These are phyloP conservation scores for Collybia mongolica DNA, from an alignment of 768 basidiomycete genomes.

Conservation along the genomic window DNA sequence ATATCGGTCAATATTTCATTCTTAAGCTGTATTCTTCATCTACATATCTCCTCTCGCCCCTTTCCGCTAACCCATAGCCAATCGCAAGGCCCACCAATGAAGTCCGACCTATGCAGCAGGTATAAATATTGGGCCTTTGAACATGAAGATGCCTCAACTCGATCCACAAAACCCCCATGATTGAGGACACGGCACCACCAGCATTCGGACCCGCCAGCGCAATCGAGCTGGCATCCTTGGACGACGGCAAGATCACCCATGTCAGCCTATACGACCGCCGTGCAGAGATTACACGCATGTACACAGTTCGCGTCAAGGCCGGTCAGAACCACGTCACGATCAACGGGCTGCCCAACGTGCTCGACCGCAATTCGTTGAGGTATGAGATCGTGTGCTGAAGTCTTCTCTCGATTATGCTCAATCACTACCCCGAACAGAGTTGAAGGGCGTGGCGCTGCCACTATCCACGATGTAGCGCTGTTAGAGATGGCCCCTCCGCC, in stretches of 20 bases:
- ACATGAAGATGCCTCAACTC: background rate
- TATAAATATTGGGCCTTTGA: too few relatives aligned
- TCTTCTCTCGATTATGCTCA: background rate
- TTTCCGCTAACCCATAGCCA: too few relatives aligned
- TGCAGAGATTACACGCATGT: slow-evolving; percentile 34
- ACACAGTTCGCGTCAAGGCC: slow-evolving; percentile 25
- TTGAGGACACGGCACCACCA: background rate
- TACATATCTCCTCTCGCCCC: too few relatives aligned
- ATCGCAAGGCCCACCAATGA: too few relatives aligned
- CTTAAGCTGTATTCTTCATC: too few relatives aligned
- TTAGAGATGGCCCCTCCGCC: slow-evolving; percentile 11
- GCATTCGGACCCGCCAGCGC: slow-evolving; percentile 7
- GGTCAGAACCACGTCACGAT: slow-evolving; percentile 34
- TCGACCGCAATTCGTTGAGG: slow-evolving; percentile 31
- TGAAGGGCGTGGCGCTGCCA: slow-evolving; percentile 31
- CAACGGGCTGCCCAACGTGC: slow-evolving; percentile 26
- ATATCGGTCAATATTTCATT: too few relatives aligned
- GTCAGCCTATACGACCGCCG: slow-evolving; percentile 34
- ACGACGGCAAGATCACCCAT: slow-evolving; percentile 29
- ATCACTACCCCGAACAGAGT: slow-evolving; percentile 18
- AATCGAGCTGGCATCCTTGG: slow-evolving; percentile 20
- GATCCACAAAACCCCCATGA: background rate
- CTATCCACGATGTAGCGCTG: slow-evolving; percentile 35
- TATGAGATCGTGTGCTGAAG: slow-evolving; percentile 7
- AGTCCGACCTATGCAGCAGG: too few relatives aligned